Conservation (phyloP, 371 early-diverging fungal genomes). For the Chytridiales sp. region DNA sequence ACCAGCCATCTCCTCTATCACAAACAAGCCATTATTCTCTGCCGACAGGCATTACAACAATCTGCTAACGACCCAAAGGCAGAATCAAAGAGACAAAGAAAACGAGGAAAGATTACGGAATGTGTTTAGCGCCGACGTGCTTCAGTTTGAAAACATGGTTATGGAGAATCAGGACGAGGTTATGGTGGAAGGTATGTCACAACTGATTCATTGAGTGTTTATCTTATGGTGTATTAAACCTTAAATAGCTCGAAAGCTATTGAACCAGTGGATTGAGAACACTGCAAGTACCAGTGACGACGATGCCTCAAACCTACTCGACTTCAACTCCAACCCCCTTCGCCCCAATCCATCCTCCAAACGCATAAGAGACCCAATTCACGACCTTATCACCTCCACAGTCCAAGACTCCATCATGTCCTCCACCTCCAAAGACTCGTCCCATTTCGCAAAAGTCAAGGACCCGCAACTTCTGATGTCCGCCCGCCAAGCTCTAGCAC, state of each 20-base stretch:
- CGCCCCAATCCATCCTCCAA: too few relatives aligned
- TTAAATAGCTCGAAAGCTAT: conserved; percentile 20
- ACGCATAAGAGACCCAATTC: too few relatives aligned
- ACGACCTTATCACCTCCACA: too few relatives aligned
- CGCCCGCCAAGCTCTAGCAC: conserved; percentile 6
- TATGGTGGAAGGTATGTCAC: conserved; percentile 29
- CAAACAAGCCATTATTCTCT: conserved; percentile 12
- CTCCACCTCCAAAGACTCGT: too few relatives aligned
- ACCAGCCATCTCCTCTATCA: conserved; percentile 3
- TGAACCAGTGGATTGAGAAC: conserved; percentile 27
- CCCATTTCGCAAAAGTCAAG: neutral
- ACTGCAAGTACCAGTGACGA: conserved; percentile 1
- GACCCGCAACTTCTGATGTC: neutral
- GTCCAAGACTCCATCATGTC: too few relatives aligned
- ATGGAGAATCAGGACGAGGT: conserved; percentile 27
- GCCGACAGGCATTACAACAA: conserved; percentile 18
- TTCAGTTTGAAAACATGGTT: conserved; percentile 26
- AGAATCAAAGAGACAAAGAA: neutral
- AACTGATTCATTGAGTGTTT: neutral
- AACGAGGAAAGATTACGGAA: too few relatives aligned
- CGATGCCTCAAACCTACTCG: conserved; percentile 13
- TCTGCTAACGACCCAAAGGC: neutral
- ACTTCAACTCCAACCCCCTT: neutral
- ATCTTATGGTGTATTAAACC: too few relatives aligned
- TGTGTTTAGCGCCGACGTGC: conserved; percentile 20